A percentile compares a stretch with the other conserved stretches of the same genome.
phyloP scores from a whole-genome alignment of 2,329 filamentous ascomycete species.

The Botrytis deweyae region DNA sequence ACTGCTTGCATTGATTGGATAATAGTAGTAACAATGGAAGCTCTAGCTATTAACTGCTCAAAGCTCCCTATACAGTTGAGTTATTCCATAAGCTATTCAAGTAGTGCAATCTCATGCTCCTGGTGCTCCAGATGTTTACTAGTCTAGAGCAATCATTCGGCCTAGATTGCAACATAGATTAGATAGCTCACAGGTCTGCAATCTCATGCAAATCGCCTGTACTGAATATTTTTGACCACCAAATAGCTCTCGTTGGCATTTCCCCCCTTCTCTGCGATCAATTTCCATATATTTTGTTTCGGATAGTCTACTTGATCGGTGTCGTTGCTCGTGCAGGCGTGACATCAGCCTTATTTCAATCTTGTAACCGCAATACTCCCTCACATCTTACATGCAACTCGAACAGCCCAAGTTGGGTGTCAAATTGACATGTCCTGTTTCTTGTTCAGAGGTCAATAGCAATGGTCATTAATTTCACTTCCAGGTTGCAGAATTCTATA shows the following conservation, averaged over 20 bases:
- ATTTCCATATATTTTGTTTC: neutral
- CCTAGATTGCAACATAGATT: neutral
- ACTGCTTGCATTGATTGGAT: no score
- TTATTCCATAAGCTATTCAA: no score
- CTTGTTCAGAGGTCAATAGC: neutral
- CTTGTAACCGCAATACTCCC: neutral
- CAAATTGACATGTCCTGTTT: neutral
- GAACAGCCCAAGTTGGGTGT: neutral
- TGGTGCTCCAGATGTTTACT: no score
- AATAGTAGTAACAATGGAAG: no score
- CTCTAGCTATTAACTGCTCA: no score
- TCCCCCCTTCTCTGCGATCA: neutral
- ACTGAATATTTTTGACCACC: neutral
- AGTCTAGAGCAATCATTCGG: neutral
- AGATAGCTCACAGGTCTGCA: neutral
- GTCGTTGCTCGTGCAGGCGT: neutral
- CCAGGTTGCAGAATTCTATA: neutral
- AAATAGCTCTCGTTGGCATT: neutral
- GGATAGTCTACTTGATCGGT: neutral
- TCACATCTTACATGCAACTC: neutral
- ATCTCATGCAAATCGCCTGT: neutral
- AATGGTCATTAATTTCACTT: neutral
- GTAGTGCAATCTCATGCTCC: no score
- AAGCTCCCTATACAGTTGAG: no score
- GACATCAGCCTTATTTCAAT: neutral